Conservation (phyloP, 257 asterid genomes). For the Nicotiana tabacum region DNA sequence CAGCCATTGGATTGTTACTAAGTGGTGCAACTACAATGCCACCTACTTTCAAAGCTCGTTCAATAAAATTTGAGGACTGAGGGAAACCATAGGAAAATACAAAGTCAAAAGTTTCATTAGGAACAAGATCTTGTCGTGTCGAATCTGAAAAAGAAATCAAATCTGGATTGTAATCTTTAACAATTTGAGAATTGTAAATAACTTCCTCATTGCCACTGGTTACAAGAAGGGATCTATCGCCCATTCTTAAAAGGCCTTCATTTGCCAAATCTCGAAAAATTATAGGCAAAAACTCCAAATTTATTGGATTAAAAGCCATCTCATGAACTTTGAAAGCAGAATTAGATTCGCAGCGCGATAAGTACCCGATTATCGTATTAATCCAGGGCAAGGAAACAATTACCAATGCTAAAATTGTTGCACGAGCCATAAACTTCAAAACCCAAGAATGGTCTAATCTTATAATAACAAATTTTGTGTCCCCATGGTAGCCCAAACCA, state of each 20-base stretch:
- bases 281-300: slow-evolving; percentile 6
- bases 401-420: slow-evolving; percentile 25
- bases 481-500: neutral
- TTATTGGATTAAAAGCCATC: neutral
- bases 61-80: slow-evolving; percentile 9
- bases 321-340: neutral
- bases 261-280: slow-evolving; percentile 35
- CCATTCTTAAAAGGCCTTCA: slow-evolving; percentile 37
- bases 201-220: neutral
- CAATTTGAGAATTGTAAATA: neutral
- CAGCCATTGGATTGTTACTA: neutral
- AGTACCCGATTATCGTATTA: neutral
- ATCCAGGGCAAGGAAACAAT: slow-evolving; percentile 29
- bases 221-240: slow-evolving; percentile 22
- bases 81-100: slow-evolving; percentile 12
- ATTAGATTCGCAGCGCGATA: neutral
- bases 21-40: slow-evolving; percentile 20
- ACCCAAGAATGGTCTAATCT: slow-evolving; percentile 18
- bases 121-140: neutral
- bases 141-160: slow-evolving; percentile 12
- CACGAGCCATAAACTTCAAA: slow-evolving; percentile 23
- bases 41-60: slow-evolving; percentile 22
- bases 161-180: slow-evolving; percentile 11
- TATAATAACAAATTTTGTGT: slow-evolving; percentile 11
- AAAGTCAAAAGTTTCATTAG: slow-evolving; percentile 20